Evolutionary conservation across 306 rosid species (phyloP).

Genomic region (Trichosanthes cucumerina): DNA sequence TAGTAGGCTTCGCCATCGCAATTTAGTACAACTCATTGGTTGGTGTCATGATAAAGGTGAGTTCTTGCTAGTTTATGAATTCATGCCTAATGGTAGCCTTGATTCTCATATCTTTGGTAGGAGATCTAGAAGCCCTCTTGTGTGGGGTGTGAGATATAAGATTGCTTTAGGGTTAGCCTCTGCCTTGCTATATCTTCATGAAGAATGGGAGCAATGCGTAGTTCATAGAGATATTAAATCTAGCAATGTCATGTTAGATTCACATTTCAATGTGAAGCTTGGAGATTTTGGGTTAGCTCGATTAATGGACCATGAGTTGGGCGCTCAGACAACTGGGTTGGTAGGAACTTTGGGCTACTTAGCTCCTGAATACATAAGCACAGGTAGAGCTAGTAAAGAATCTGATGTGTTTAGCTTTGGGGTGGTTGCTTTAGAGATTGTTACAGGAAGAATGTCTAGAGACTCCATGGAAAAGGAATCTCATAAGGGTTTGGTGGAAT

Average conservation of each 20-base stretch:
- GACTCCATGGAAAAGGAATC: neutral
- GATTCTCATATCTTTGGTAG: neutral
- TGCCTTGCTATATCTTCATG: neutral
- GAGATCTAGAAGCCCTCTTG: neutral
- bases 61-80: neutral
- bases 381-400: neutral
- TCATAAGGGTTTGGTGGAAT: neutral
- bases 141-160: neutral
- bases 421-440: neutral
- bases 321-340: neutral
- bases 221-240: slow-evolving; percentile 1
- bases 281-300: neutral
- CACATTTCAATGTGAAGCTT: neutral
- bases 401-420: neutral
- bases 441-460: neutral
- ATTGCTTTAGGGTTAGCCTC: neutral
- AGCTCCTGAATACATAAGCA: neutral
- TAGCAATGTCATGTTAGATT: neutral
- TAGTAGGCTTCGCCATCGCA: neutral
- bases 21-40: neutral
- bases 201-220: neutral
- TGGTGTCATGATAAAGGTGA: neutral
- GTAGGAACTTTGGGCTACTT: neutral
- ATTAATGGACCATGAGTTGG: neutral
- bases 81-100: neutral